phyloP scores from a whole-genome alignment of 257 asterid genomes.

The Capsicum rhomboideum region DNA sequence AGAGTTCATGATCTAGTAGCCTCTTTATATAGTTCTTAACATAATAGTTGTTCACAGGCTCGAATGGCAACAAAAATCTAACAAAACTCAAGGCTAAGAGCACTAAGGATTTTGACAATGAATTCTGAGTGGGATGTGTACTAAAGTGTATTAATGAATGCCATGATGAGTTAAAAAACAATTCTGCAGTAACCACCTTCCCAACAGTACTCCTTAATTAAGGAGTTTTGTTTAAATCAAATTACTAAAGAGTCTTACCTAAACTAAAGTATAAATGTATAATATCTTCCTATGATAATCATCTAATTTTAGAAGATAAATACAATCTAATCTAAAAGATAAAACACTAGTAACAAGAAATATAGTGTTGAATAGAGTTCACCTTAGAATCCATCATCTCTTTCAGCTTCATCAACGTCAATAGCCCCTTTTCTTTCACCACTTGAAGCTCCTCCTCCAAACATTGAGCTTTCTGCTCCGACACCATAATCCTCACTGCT shows the following conservation, averaged over 20 bases:
- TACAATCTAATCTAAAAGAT: too few species aligned
- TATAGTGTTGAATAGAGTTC: neutral
- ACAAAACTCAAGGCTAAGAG: too few species aligned
- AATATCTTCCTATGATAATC: neutral
- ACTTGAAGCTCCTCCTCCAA: constrained; percentile 55
- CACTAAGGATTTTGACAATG: too few species aligned
- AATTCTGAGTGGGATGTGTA: too few species aligned
- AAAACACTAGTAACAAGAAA: neutral
- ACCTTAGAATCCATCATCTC: constrained; percentile 83
- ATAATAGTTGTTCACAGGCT: too few species aligned
- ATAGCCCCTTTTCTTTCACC: constrained; percentile 54
- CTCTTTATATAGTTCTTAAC: too few species aligned
- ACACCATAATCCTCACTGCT: constrained; percentile 50
- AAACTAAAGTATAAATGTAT: too few species aligned
- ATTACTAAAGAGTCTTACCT: neutral
- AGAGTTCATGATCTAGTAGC: too few species aligned
- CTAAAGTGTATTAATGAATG: too few species aligned
- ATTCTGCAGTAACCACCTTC: neutral
- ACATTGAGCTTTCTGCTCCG: constrained; percentile 53
- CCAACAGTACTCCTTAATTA: neutral
- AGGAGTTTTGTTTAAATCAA: neutral
- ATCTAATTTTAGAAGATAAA: neutral
- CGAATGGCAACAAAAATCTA: too few species aligned
- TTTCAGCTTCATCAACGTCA: constrained; percentile 58
- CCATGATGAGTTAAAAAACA: too few species aligned